These are phyloP conservation scores for Labyrinthula sp. DNA, from an alignment of 352 stramenopile species.

Conservation along the genomic window DNA sequence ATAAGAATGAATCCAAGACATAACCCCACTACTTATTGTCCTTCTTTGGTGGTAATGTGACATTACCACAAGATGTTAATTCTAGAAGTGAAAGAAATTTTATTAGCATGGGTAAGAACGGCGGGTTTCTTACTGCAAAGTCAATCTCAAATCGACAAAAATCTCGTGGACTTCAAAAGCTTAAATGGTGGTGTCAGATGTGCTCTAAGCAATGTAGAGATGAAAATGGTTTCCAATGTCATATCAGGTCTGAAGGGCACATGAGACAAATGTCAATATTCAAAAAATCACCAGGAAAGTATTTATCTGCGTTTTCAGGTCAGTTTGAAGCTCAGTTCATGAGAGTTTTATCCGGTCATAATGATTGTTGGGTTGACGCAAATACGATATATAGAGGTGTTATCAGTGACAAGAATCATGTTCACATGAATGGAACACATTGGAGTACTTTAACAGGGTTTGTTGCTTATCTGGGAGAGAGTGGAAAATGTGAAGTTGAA, in stretches of 20 bases:
- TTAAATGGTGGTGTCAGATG: slow-evolving; percentile 96
- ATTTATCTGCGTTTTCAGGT: slow-evolving; percentile 59
- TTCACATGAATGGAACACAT: slow-evolving; percentile 98
- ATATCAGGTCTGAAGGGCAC: slow-evolving; percentile 86
- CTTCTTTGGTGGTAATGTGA: too few relatives aligned
- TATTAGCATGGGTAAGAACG: too few relatives aligned
- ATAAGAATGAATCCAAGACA: too few relatives aligned
- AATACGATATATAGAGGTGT: slow-evolving; percentile 94
- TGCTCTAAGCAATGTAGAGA: slow-evolving; percentile 94
- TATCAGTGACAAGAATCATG: slow-evolving; percentile 91
- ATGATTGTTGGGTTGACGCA: slow-evolving; percentile 79
- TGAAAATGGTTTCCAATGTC: slow-evolving; percentile 99
- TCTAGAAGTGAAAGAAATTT: too few relatives aligned
- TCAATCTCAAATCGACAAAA: slow-evolving; percentile 36
- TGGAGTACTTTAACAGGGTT: slow-evolving; percentile 88
- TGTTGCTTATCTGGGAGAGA: slow-evolving; percentile 92
- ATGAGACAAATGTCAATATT: slow-evolving; percentile 95
- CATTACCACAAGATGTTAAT: too few relatives aligned
- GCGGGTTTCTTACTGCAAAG: too few relatives aligned
- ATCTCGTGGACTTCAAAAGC: slow-evolving; percentile 85
- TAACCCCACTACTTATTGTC: too few relatives aligned
- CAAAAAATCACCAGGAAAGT: slow-evolving; percentile 70
- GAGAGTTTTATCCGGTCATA: slow-evolving; percentile 69
- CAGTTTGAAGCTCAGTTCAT: slow-evolving; percentile 91
- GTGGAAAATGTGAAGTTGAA: slow-evolving; percentile 81